Conservation (phyloP, 116 monocot genomes). For the Papilionanthe hybrid region DNA sequence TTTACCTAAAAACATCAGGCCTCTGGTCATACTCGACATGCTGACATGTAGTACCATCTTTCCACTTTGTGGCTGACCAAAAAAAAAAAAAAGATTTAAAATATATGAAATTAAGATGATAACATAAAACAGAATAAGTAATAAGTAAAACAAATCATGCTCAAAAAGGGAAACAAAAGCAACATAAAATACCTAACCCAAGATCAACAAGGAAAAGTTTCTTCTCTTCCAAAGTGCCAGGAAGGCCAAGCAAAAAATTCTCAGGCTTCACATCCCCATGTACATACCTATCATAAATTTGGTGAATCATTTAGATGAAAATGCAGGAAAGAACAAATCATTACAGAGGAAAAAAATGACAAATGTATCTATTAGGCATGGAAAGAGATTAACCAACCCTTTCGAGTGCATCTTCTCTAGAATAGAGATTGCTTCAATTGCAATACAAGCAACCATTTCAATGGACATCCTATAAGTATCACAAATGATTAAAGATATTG, state of each 20-base stretch:
- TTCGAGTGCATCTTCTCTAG: constrained; percentile 60
- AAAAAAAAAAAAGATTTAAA: not conserved
- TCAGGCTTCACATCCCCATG: constrained; percentile 66
- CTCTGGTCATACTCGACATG: constrained; percentile 63
- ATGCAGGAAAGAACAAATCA: not conserved
- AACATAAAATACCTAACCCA: constrained; percentile 37
- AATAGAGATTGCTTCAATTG: constrained; percentile 58
- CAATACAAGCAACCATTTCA: constrained; percentile 65
- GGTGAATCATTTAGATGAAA: constrained; percentile 1
- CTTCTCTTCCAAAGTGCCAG: constrained; percentile 50
- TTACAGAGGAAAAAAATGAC: not conserved
- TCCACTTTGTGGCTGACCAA: constrained; percentile 47
- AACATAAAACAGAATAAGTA: not conserved
- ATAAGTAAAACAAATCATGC: not conserved
- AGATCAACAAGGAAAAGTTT: constrained; percentile 63
- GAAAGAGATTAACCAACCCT: constrained; percentile 21
- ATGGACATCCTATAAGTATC: constrained; percentile 34
- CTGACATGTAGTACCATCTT: constrained; percentile 23
- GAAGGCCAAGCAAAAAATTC: constrained; percentile 59
- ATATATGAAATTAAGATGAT: not conserved
- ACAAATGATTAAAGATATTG: constrained; percentile 5
- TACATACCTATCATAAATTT: constrained; percentile 31
- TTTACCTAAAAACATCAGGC: constrained; percentile 61
- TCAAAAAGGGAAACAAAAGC: not conserved
- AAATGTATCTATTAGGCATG: not conserved